Conservation (phyloP, 768 basidiomycete genomes). For the Tylopilus rubrobrunneus region DNA sequence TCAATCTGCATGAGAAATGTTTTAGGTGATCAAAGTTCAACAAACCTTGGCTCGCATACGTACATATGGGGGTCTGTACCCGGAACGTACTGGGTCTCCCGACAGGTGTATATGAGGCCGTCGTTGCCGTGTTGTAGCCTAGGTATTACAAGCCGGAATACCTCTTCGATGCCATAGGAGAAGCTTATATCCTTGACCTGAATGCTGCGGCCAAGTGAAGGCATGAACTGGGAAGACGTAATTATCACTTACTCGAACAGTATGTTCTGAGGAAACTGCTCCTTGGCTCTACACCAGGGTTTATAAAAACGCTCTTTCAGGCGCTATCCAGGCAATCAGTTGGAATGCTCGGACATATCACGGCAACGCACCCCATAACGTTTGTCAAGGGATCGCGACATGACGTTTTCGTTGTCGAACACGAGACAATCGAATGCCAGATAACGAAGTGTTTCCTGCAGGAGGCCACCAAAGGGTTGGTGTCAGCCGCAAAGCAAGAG, state of each 20-base stretch:
- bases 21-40: neutral
- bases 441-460: constrained; percentile 75
- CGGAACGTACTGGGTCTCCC: constrained; percentile 70
- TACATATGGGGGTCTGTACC: constrained; percentile 92
- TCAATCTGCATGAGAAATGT: constrained; percentile 54
- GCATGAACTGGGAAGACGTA: neutral
- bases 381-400: constrained; percentile 76
- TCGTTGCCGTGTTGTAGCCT: constrained; percentile 88
- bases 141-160: constrained; percentile 82
- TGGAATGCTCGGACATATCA: neutral
- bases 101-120: constrained; percentile 95
- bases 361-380: constrained; percentile 76
- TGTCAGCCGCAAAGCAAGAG: neutral
- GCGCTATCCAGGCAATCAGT: constrained; percentile 30
- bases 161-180: constrained; percentile 84
- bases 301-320: constrained; percentile 78
- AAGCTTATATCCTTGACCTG: constrained; percentile 82
- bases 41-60: constrained; percentile 56
- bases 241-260: constrained; percentile 75
- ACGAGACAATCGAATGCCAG: constrained; percentile 94
- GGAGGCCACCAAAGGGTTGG: neutral
- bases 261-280: constrained; percentile 60
- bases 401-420: constrained; percentile 80
- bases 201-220: constrained; percentile 49
- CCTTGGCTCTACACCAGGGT: constrained; percentile 70